phyloP scores from a whole-genome alignment of 2,329 filamentous ascomycete species.

The Aspergillus caelatus region DNA sequence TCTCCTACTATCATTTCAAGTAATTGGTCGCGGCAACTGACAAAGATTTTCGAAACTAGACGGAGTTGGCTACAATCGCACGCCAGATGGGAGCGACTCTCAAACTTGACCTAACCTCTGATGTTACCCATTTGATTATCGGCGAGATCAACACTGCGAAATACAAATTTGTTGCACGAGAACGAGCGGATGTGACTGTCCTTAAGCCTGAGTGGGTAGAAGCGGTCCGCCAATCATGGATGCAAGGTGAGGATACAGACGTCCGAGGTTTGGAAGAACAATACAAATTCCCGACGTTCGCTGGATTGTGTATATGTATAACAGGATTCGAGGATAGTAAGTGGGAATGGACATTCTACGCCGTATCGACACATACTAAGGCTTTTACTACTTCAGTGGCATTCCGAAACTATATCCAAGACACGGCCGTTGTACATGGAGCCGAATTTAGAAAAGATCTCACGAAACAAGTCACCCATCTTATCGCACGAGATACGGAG shows the following conservation, averaged over 20 bases:
- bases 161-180: constrained; percentile 91
- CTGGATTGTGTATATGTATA: constrained; percentile 64
- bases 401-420: constrained; percentile 71
- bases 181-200: constrained; percentile 81
- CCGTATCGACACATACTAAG: background rate
- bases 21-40: background rate
- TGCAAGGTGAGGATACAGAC: constrained; percentile 74
- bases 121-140: constrained; percentile 92
- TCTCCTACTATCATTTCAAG: background rate
- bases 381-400: constrained; percentile 48
- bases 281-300: constrained; percentile 48
- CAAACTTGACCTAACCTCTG: constrained; percentile 90
- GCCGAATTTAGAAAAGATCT: constrained; percentile 87
- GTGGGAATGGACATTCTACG: constrained; percentile 20
- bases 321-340: constrained; percentile 70
- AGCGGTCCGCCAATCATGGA: constrained; percentile 77
- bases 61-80: constrained; percentile 52
- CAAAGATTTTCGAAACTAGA: constrained; percentile 27
- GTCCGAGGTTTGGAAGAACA: constrained; percentile 68
- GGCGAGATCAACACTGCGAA: constrained; percentile 88
- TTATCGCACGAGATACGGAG: constrained; percentile 76
- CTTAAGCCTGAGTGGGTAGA: constrained; percentile 85
- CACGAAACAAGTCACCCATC: constrained; percentile 81
- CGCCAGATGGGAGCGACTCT: constrained; percentile 82
- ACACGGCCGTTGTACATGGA: constrained; percentile 69